Conservation (phyloP, 805 yeast genomes). For the Osmozyma mogii region DNA sequence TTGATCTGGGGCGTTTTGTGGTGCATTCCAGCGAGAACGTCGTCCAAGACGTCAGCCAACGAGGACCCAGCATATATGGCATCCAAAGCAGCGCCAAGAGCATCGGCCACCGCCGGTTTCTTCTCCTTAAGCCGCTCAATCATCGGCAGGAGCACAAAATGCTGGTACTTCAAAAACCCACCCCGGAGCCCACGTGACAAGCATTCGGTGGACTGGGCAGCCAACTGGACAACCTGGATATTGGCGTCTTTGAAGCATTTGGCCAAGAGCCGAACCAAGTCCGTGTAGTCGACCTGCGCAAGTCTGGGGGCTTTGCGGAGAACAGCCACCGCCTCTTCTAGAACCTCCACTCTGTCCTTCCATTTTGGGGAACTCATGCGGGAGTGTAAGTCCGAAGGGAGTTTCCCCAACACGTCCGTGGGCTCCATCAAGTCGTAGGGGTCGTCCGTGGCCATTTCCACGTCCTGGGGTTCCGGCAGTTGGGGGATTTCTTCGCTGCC, state of each 20-base stretch:
- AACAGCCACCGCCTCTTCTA: slow-evolving; percentile 52
- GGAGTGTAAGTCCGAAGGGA: slow-evolving; percentile 56
- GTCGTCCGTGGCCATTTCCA: too few species aligned
- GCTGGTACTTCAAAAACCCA: slow-evolving; percentile 47
- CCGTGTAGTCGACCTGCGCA: slow-evolving; percentile 56
- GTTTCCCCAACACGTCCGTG: slow-evolving; percentile 52
- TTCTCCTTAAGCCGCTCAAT: slow-evolving; percentile 85
- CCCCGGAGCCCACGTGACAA: slow-evolving; percentile 61
- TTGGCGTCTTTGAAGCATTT: slow-evolving; percentile 83
- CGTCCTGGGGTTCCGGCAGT: slow-evolving; percentile 7
- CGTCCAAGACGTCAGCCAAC: slow-evolving; percentile 50
- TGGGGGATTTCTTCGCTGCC: slow-evolving; percentile 6
- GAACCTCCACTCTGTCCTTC: slow-evolving; percentile 86
- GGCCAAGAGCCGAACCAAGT: slow-evolving; percentile 54
- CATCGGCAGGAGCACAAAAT: slow-evolving; percentile 48
- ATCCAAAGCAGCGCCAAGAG: slow-evolving; percentile 60
- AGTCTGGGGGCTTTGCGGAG: slow-evolving; percentile 48
- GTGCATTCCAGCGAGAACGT: slow-evolving; percentile 48
- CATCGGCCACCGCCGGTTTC: slow-evolving; percentile 68
- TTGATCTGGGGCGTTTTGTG: slow-evolving; percentile 82
- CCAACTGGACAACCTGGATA: slow-evolving; percentile 72
- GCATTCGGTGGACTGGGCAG: slow-evolving; percentile 56
- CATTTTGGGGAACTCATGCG: slow-evolving; percentile 62
- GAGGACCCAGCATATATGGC: slow-evolving; percentile 48
- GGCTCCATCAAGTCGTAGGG: slow-evolving; percentile 68